Evolutionary conservation across 1,284 basidiomycete genomes (phyloP).

Genomic region (Malassezia brasiliensis): DNA sequence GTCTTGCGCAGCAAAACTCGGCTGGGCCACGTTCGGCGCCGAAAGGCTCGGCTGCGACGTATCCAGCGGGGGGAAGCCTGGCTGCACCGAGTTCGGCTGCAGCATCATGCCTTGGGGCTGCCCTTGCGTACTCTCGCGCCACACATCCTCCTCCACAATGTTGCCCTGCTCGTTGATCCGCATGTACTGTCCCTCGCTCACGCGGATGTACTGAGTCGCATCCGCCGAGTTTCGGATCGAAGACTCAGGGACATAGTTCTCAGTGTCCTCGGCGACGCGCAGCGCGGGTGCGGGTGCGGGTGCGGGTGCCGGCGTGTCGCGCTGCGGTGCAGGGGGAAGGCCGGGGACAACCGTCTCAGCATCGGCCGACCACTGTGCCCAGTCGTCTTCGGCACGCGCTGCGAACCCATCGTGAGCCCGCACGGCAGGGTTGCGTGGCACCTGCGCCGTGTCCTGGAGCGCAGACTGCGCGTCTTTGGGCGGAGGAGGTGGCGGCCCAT

Average conservation of each 20-base stretch:
- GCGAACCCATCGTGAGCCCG: background rate
- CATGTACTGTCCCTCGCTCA: background rate
- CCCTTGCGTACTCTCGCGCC: too few species aligned
- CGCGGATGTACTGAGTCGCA: background rate
- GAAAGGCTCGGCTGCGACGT: too few species aligned
- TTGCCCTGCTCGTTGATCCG: background rate
- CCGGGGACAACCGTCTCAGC: background rate
- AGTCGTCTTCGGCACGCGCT: constrained; percentile 2
- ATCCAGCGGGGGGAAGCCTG: too few species aligned
- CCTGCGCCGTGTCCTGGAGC: background rate
- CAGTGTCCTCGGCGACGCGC: background rate
- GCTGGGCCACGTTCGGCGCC: too few species aligned
- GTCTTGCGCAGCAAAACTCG: too few species aligned
- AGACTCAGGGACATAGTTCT: background rate
- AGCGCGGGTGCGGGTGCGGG: background rate
- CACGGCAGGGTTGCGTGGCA: background rate
- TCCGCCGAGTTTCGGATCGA: background rate
- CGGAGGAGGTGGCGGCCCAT: background rate
- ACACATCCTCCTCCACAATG: too few species aligned
- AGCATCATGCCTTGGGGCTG: too few species aligned
- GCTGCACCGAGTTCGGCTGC: too few species aligned
- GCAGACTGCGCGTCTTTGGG: constrained; percentile 1
- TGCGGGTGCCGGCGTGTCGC: background rate
- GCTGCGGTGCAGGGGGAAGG: background rate
- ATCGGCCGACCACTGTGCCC: constrained; percentile 1